These are phyloP conservation scores for Mrakia hoshinonis DNA, from an alignment of 768 basidiomycete species.

Conservation along the genomic window DNA sequence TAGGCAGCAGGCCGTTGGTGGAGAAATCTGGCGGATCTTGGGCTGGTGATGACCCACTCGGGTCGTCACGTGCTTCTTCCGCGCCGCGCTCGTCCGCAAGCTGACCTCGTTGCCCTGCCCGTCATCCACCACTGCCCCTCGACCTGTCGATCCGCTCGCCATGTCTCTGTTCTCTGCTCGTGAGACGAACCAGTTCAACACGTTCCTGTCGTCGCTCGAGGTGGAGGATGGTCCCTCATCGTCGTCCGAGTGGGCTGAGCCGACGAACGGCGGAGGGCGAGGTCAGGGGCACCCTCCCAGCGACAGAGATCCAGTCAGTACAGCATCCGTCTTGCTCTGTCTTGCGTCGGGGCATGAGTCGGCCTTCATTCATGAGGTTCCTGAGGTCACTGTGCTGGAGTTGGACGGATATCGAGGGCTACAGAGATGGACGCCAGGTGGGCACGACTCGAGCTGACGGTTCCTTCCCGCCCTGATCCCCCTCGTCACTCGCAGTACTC, in stretches of 20 bases:
- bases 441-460: too few relatives aligned
- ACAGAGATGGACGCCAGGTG: too few relatives aligned
- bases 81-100: too few relatives aligned
- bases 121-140: background rate
- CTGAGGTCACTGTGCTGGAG: too few relatives aligned
- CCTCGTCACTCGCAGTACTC: background rate
- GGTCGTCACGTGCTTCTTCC: too few relatives aligned
- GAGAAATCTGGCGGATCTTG: too few relatives aligned
- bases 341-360: too few relatives aligned
- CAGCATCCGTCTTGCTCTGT: too few relatives aligned
- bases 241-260: background rate
- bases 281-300: background rate
- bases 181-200: slow-evolving; percentile 9
- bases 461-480: background rate
- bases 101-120: too few relatives aligned
- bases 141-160: background rate
- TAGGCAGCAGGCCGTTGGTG: too few relatives aligned
- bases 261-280: background rate
- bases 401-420: background rate
- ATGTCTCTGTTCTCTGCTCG: background rate
- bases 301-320: background rate
- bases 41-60: too few relatives aligned
- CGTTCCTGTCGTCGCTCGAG: slow-evolving; percentile 1
- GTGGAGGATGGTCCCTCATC: background rate
- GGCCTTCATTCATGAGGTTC: too few relatives aligned